A percentile compares a stretch with the other conserved stretches of the same genome.
These are phyloP conservation scores for Eleusine indica DNA, from an alignment of 176 grass and related monocot genomes.

Conservation along the genomic window DNA sequence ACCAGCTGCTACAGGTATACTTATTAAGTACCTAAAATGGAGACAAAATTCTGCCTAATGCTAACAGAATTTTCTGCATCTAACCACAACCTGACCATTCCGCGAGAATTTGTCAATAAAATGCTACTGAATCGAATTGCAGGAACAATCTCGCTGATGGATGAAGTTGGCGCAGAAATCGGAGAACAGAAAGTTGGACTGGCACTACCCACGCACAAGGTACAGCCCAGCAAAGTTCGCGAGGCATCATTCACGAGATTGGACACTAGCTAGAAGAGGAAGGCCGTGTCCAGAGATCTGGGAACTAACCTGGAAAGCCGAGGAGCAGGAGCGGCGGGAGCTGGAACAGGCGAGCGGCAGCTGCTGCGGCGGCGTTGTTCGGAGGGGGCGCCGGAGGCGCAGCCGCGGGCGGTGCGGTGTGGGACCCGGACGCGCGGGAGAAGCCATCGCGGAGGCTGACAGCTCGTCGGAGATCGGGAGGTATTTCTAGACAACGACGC, in stretches of 20 bases:
- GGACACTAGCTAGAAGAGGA: neutral
- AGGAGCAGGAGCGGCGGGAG: conserved; percentile 6
- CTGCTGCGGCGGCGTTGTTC: neutral
- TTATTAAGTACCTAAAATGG: neutral
- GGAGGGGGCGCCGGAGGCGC: conserved; percentile 34
- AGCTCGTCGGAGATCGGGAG: conserved; percentile 27
- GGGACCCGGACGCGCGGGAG: neutral
- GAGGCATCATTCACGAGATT: conserved; percentile 38
- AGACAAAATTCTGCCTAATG: neutral
- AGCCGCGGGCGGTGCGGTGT: conserved; percentile 9
- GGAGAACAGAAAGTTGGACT: neutral
- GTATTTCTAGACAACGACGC: conserved; percentile 29
- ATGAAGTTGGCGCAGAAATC: neutral
- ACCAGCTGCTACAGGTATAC: neutral
- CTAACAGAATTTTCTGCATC: neutral
- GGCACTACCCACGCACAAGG: neutral
- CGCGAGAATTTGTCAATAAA: neutral
- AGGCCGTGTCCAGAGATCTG: conserved; percentile 28
- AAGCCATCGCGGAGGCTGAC: conserved; percentile 16
- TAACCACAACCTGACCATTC: neutral
- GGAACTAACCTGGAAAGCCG: conserved; percentile 20
- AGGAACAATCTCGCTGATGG: neutral
- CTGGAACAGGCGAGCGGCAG: neutral
- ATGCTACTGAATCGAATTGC: neutral
- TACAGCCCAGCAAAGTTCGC: neutral